Conservation (phyloP, 495 filamentous ascomycete species). For the Aspergillus funiculosus region DNA sequence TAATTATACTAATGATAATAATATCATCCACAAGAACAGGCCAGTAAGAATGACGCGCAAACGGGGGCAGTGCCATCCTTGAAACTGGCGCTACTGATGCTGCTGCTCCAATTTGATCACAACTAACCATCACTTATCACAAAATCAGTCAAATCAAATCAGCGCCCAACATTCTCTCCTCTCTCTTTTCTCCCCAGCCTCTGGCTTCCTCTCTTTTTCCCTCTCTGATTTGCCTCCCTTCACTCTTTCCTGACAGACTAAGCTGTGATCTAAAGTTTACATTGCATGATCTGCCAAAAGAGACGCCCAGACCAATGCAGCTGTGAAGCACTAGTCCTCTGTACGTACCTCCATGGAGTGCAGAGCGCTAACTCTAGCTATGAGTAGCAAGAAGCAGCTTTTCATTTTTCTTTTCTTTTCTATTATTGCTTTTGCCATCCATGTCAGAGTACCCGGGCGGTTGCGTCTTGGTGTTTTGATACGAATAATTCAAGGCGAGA, state of each 20-base stretch:
- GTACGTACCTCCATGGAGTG: too few relatives aligned
- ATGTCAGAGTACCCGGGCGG: too few relatives aligned
- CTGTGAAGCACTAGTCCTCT: neutral
- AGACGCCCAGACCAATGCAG: conserved; percentile 9
- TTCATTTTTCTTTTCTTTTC: neutral
- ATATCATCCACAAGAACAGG: too few relatives aligned
- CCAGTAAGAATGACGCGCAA: neutral
- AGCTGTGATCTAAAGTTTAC: conserved; percentile 23
- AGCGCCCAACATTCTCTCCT: neutral
- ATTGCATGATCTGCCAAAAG: conserved; percentile 20
- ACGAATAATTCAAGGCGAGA: too few relatives aligned
- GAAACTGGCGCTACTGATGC: conserved; percentile 15
- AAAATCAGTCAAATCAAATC: neutral
- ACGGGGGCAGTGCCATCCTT: conserved; percentile 9
- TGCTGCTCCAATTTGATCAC: conserved; percentile 13
- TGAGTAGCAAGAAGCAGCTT: too few relatives aligned
- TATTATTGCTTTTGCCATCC: neutral
- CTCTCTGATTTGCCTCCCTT: conserved; percentile 12
- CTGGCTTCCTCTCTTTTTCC: neutral
- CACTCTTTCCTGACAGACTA: conserved; percentile 12
- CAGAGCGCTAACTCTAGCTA: neutral
- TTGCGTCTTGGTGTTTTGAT: too few relatives aligned
- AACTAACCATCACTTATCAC: conserved; percentile 9
- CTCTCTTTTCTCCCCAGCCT: neutral
- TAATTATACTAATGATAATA: too few relatives aligned